Percentiles rank a stretch among this genome's conserved stretches.
These are phyloP conservation scores for Glycine tomentella DNA, from an alignment of 306 rosid species.

Conservation along the genomic window DNA sequence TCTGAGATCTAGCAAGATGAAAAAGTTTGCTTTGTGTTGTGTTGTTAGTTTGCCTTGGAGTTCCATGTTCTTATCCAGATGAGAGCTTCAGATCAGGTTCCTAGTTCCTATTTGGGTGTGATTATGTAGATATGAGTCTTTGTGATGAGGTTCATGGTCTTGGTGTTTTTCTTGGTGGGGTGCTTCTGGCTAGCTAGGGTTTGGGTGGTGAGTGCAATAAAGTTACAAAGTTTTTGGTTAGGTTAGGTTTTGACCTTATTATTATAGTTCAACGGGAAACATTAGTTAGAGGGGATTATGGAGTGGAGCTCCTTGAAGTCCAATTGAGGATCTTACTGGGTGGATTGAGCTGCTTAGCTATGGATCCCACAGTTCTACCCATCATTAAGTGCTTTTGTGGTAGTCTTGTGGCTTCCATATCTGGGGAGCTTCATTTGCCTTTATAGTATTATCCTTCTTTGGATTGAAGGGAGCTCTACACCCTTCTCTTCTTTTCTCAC, in stretches of 20 bases:
- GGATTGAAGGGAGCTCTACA: conserved; percentile 99
- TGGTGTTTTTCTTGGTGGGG: background rate
- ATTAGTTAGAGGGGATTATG: background rate
- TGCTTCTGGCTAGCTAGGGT: background rate
- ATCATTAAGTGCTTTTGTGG: conserved; percentile 1
- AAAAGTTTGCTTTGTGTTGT: background rate
- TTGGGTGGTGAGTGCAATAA: background rate
- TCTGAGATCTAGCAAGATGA: conserved; percentile 8
- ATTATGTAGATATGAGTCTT: background rate
- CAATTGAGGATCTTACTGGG: conserved; percentile 76
- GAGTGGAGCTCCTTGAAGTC: conserved; percentile 94
- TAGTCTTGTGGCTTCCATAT: conserved; percentile 88
- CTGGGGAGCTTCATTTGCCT: conserved; percentile 73
- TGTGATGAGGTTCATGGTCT: background rate
- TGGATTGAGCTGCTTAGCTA: conserved; percentile 87
- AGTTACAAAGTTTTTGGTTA: background rate
- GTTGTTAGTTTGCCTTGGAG: background rate
- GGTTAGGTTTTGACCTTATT: background rate
- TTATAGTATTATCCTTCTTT: conserved; percentile 66
- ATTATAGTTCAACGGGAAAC: background rate
- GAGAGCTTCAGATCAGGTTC: background rate
- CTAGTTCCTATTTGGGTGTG: background rate
- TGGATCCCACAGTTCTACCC: conserved; percentile 90
- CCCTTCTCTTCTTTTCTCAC: background rate
- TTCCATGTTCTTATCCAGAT: background rate